Evolutionary conservation across 208 protist genomes (phyloP).

Genomic region (Leishmania major): DNA sequence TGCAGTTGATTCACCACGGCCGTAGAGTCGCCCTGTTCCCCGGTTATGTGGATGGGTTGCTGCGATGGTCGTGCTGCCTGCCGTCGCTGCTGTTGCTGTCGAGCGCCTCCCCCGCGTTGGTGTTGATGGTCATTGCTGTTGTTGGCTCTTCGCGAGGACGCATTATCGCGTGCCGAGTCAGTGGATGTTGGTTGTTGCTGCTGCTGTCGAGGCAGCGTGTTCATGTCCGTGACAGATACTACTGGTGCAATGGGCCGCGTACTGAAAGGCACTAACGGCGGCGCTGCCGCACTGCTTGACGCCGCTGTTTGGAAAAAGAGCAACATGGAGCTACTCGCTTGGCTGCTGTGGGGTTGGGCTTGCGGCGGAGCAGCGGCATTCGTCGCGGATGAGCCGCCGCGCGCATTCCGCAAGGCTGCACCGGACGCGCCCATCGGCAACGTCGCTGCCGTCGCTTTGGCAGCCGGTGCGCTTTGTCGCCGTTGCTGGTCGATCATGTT

Average conservation of each 20-base stretch:
- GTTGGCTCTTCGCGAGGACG: not conserved
- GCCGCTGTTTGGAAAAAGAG: slow-evolving; percentile 23
- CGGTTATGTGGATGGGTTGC: slow-evolving; percentile 25
- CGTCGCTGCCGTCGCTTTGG: slow-evolving; percentile 1
- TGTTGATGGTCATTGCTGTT: not conserved
- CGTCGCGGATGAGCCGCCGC: not conserved
- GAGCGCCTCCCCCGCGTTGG: not conserved
- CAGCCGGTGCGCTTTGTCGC: not conserved
- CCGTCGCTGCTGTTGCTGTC: not conserved
- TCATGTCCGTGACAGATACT: not conserved
- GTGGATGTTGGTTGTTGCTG: not conserved
- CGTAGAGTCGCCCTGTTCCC: slow-evolving; percentile 21
- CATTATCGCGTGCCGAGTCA: not conserved
- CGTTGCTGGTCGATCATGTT: slow-evolving; percentile 32
- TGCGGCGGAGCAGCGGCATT: not conserved
- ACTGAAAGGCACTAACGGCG: slow-evolving; percentile 28
- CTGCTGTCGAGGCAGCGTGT: not conserved
- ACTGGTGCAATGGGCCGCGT: slow-evolving; percentile 21
- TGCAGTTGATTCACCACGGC: slow-evolving; percentile 34
- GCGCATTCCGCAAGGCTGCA: not conserved
- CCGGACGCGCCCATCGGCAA: not conserved
- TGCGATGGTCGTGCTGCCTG: not conserved
- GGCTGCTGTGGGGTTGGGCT: not conserved
- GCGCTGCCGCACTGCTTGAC: not conserved
- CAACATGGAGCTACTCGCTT: not conserved